These are phyloP conservation scores for Microbotryum violaceum DNA, from an alignment of 1,284 basidiomycete genomes.

Conservation along the genomic window DNA sequence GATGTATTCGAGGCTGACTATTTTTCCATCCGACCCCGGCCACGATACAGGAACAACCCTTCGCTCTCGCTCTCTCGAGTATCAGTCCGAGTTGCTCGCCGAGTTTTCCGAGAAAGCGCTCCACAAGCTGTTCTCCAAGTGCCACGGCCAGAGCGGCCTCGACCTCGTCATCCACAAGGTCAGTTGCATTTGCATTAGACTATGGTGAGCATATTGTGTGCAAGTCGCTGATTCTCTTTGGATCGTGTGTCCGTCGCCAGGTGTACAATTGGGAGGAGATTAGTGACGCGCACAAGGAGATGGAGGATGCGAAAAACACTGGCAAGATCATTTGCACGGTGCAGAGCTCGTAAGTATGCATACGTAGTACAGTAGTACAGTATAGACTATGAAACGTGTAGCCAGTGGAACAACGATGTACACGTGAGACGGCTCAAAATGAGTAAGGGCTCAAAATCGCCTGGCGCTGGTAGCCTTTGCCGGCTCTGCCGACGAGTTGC, in stretches of 20 bases:
- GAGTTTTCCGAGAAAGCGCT: conserved; percentile 56
- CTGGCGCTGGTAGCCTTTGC: too few relatives aligned
- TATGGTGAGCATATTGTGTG: conserved; percentile 11
- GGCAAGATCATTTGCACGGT: conserved; percentile 46
- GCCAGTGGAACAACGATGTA: too few relatives aligned
- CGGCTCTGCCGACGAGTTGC: too few relatives aligned
- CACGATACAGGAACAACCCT: conserved; percentile 58
- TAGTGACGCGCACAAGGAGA: conserved; percentile 72
- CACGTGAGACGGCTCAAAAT: too few relatives aligned
- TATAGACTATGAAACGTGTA: too few relatives aligned
- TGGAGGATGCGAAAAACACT: conserved; percentile 71
- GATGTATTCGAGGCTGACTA: neutral
- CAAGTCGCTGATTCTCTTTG: neutral
- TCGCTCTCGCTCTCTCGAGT: conserved; percentile 65
- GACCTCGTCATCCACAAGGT: conserved; percentile 71
- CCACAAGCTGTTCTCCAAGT: conserved; percentile 49
- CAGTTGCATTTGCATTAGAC: conserved; percentile 15
- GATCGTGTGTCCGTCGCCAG: conserved; percentile 39
- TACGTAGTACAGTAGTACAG: too few relatives aligned
- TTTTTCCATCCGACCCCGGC: neutral
- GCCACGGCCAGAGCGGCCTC: conserved; percentile 49
- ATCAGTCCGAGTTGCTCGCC: conserved; percentile 69
- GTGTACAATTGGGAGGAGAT: conserved; percentile 78
- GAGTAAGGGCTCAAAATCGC: too few relatives aligned
- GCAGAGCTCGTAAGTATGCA: neutral